A percentile compares a stretch with the other conserved stretches of the same genome.
Conservation (phyloP, 2,329 filamentous ascomycete genomes). For the Epichloe gansuensis region DNA sequence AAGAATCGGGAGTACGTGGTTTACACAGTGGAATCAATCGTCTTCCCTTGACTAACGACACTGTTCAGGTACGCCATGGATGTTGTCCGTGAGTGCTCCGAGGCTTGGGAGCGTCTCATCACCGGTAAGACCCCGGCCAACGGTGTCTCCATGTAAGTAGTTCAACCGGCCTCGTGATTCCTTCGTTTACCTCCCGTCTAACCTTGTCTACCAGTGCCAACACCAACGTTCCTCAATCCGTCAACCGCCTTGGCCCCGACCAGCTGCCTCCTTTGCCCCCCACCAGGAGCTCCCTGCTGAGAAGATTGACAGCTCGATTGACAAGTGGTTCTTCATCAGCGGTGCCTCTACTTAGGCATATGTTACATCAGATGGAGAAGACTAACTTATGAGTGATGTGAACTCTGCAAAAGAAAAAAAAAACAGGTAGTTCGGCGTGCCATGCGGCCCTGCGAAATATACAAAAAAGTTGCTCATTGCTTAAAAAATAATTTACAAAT, state of each 20-base stretch:
- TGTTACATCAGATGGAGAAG: background rate
- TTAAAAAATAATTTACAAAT: slow-evolving; percentile 8
- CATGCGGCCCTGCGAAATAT: slow-evolving; percentile 13
- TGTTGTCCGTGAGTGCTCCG: slow-evolving; percentile 86
- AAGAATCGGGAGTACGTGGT: slow-evolving; percentile 82
- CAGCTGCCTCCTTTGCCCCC: slow-evolving; percentile 65
- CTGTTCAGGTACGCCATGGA: slow-evolving; percentile 70
- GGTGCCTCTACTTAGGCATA: slow-evolving; percentile 65
- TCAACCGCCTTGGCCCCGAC: slow-evolving; percentile 54
- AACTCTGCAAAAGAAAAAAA: slow-evolving; percentile 10
- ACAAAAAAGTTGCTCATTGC: slow-evolving; percentile 14
- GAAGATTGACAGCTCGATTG: slow-evolving; percentile 89
- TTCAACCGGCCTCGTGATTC: background rate
- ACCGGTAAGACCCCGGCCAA: slow-evolving; percentile 73
- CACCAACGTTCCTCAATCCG: slow-evolving; percentile 59
- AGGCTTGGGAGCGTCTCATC: slow-evolving; percentile 95
- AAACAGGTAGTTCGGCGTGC: slow-evolving; percentile 3
- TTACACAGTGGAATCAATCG: background rate
- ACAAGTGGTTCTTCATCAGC: slow-evolving; percentile 99
- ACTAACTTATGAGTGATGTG: background rate
- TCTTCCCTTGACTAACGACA: slow-evolving; percentile 1
- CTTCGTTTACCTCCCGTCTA: background rate
- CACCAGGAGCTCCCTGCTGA: slow-evolving; percentile 71
- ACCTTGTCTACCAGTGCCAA: slow-evolving; percentile 54
- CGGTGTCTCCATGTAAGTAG: slow-evolving; percentile 68